Percentiles rank a stretch among this genome's conserved stretches.
These are phyloP conservation scores for Mollisiaceae sp. DNA, from an alignment of 2,329 filamentous ascomycete genomes.

Conservation along the genomic window DNA sequence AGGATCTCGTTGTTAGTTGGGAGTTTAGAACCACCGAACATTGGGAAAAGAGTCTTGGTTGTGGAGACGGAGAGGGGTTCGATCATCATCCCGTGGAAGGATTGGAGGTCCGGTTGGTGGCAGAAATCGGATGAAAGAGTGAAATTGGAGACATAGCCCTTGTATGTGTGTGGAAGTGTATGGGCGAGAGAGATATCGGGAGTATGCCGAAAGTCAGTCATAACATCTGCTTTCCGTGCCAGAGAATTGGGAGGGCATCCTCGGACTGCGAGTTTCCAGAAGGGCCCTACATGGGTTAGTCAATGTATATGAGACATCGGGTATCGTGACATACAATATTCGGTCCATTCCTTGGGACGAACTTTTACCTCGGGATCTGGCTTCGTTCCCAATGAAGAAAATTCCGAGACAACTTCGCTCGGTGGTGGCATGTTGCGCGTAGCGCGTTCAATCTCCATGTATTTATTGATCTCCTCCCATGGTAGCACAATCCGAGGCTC, in stretches of 20 bases:
- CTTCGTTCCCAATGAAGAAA: constrained; percentile 47
- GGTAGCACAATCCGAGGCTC: constrained; percentile 65
- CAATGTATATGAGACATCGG: constrained; percentile 26
- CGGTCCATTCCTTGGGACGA: constrained; percentile 30
- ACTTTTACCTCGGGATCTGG: constrained; percentile 43
- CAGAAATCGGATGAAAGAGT: constrained; percentile 54
- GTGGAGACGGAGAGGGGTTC: constrained; percentile 56
- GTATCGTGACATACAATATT: constrained; percentile 44
- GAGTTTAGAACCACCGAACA: constrained; percentile 67
- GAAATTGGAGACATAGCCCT: constrained; percentile 48
- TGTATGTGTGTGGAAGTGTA: constrained; percentile 46
- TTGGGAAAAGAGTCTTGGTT: constrained; percentile 60
- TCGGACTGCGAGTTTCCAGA: constrained; percentile 61
- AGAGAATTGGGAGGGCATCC: constrained; percentile 68
- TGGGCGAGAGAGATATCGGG: constrained; percentile 56
- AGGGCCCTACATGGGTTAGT: constrained; percentile 48
- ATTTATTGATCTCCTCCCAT: constrained; percentile 58
- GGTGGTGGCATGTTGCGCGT: constrained; percentile 58
- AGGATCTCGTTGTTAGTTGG: constrained; percentile 68
- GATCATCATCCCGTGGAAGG: constrained; percentile 58
- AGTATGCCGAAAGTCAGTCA: constrained; percentile 51
- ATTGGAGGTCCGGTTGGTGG: constrained; percentile 60
- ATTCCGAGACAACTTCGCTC: constrained; percentile 56
- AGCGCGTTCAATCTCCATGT: constrained; percentile 54
- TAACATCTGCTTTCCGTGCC: constrained; percentile 55